A percentile compares a stretch with the other conserved stretches of the same genome.
Conservation (phyloP, 2,329 filamentous ascomycete genomes). For the Neofusicoccum sp. region DNA sequence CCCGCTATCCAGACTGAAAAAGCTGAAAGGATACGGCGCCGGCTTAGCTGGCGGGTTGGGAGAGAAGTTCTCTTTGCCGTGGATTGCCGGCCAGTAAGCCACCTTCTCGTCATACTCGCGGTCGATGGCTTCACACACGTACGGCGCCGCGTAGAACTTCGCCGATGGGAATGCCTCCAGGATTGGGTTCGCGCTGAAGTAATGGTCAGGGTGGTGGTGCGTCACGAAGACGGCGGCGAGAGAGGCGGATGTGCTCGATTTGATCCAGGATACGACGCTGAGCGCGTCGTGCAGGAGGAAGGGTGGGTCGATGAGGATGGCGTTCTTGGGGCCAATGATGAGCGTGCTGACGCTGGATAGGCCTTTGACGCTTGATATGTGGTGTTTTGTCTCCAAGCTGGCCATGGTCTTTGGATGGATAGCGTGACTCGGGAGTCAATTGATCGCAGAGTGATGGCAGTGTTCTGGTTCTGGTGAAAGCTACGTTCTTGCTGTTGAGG, state of each 20-base stretch:
- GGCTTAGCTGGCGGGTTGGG: slow-evolving; percentile 24
- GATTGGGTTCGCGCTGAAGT: slow-evolving; percentile 27
- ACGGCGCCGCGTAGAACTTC: slow-evolving; percentile 25
- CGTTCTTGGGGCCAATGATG: slow-evolving; percentile 22
- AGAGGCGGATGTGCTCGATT: slow-evolving; percentile 23
- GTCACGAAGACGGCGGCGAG: slow-evolving; percentile 35
- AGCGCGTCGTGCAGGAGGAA: slow-evolving; percentile 33
- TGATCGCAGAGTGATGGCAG: too few relatives aligned
- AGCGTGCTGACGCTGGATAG: slow-evolving; percentile 31
- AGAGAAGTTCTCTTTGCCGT: slow-evolving; percentile 31
- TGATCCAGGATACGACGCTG: slow-evolving; percentile 29
- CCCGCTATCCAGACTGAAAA: slow-evolving; percentile 30
- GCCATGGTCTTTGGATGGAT: not conserved
- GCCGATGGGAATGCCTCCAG: slow-evolving; percentile 29
- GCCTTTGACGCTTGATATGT: slow-evolving; percentile 25
- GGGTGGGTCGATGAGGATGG: slow-evolving; percentile 32
- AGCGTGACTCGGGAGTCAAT: too few relatives aligned
- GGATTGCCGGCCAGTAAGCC: slow-evolving; percentile 30
- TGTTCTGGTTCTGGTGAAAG: too few relatives aligned
- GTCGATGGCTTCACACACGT: slow-evolving; percentile 32
- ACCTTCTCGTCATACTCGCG: slow-evolving; percentile 36
- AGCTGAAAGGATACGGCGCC: slow-evolving; percentile 26
- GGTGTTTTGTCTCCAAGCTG: not conserved
- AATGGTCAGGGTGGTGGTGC: slow-evolving; percentile 38
- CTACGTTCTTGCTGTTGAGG: too few relatives aligned